These are phyloP conservation scores for Epichloe brachyelytri DNA, from an alignment of 2,329 filamentous ascomycete species.

Conservation along the genomic window DNA sequence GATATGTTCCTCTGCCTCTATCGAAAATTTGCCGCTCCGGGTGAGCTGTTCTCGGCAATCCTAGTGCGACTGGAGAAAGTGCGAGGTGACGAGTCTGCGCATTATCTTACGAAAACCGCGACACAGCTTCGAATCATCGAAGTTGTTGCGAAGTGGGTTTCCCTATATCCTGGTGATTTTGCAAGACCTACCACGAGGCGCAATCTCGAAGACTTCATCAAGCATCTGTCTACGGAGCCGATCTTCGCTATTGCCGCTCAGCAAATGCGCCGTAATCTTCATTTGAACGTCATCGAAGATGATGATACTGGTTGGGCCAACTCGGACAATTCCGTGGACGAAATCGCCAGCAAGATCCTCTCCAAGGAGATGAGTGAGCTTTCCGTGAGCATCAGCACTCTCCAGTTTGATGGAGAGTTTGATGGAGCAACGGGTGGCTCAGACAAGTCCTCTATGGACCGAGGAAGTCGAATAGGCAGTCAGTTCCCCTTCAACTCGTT, in stretches of 20 bases:
- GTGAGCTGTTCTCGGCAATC: conserved; percentile 64
- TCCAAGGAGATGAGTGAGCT: conserved; percentile 28
- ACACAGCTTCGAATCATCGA: conserved; percentile 74
- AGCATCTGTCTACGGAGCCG: conserved; percentile 58
- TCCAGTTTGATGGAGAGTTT: conserved; percentile 35
- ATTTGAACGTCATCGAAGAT: conserved; percentile 61
- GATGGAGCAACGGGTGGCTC: conserved; percentile 35
- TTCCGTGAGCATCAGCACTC: conserved; percentile 29
- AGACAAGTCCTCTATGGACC: conserved; percentile 27
- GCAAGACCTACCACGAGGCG: conserved; percentile 62
- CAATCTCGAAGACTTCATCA: conserved; percentile 62
- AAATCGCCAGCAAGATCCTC: conserved; percentile 20
- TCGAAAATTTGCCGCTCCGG: conserved; percentile 80
- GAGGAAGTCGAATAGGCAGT: conserved; percentile 25
- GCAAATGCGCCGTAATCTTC: conserved; percentile 71
- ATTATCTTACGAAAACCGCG: conserved; percentile 64
- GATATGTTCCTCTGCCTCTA: conserved; percentile 87
- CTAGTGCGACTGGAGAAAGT: conserved; percentile 61
- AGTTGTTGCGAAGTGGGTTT: conserved; percentile 79
- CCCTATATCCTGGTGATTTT: conserved; percentile 85
- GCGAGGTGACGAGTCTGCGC: conserved; percentile 50
- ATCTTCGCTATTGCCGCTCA: conserved; percentile 76
- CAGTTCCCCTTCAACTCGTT: conserved; percentile 50
- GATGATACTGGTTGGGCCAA: conserved; percentile 92
- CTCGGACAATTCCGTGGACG: conserved; percentile 45